Evolutionary conservation across 202 grass and related monocot genomes (phyloP), one percentile per base, ranked within the genome.

Genomic region (Musa balbisiana): DNA sequence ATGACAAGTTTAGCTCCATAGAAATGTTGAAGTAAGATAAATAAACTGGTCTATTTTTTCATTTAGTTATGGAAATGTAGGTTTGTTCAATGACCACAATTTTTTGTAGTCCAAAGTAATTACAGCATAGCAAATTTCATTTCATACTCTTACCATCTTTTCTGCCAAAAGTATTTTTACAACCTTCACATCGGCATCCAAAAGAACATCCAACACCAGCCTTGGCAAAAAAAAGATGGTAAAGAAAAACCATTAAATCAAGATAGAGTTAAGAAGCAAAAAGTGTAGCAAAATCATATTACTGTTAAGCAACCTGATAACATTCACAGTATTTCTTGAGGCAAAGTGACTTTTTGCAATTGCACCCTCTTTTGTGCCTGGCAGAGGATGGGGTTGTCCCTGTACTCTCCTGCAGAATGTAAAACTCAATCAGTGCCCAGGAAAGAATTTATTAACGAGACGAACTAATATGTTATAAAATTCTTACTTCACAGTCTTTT

Each of bases 321-420:
- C 83, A 85, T 76, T 85, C 83, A 55, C 83, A 85, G 50, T 85
- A 85, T 76, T 78, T 85, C 62, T 81, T 81, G 17, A 85, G 63
- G 29, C 83, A 85, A 49, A 76, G 78, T 78, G 83, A 85, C 51
- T 85, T 85, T 77, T 72, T 81, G 73, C 83, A 85, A 73, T 76
- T 81, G 55, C 83, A 85, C 64, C 83, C 83, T 72, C 72, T 85
- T 77, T 77, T 85, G 13, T 85, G 83, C 56, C 83, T 80, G 5
- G 83, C 72, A 72, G 73, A 81, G 62, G 52, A 13, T 25, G 83
- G 77, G 54, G 83, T 80, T 11, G 21, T 51, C 11, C 69, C 73
- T 16, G 64, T 52, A 67, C 22, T 79, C 50, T 81, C 83, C 79
- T 85, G 69, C 52, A 81, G 12, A 54, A 64, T 11, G 22, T 43